Conservation (phyloP, 2,329 filamentous ascomycete genomes). For the Helicocarpus griseus region DNA sequence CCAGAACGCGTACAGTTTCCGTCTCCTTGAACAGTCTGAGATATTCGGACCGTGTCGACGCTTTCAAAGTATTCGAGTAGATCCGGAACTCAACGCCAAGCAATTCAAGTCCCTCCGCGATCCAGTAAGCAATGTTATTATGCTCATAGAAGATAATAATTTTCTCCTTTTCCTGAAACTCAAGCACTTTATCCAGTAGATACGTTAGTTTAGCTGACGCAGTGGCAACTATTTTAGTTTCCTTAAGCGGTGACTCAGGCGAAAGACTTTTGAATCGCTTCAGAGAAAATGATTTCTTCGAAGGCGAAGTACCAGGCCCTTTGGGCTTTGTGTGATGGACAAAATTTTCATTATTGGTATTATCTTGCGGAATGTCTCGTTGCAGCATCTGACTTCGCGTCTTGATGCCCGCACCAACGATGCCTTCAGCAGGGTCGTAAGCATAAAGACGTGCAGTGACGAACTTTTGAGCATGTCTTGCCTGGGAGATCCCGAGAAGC, state of each 20-base stretch:
- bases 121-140: conserved; percentile 76
- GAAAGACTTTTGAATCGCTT: conserved; percentile 18
- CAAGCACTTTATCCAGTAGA: conserved; percentile 61
- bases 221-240: conserved; percentile 62
- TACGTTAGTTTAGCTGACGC: conserved; percentile 83
- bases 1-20: conserved; percentile 60
- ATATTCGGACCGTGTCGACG: conserved; percentile 60
- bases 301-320: conserved; percentile 14
- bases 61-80: conserved; percentile 45
- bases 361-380: conserved; percentile 14
- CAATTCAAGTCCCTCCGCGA: conserved; percentile 72
- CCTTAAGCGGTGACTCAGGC: conserved; percentile 44
- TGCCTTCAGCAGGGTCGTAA: conserved; percentile 29
- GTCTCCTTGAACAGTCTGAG: conserved; percentile 68
- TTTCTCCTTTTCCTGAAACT: conserved; percentile 64
- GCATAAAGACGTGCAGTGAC: conserved; percentile 33
- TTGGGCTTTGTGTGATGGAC: conserved; percentile 18
- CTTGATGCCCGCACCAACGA: conserved; percentile 33
- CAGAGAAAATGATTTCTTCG: conserved; percentile 22
- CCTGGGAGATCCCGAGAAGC: conserved; percentile 49
- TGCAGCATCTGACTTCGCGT: conserved; percentile 21
- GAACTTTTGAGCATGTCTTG: conserved; percentile 46
- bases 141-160: conserved; percentile 90
- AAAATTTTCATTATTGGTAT: conserved; percentile 12
- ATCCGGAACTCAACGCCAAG: conserved; percentile 53